Conservation (phyloP, 257 asterid species). For the Eucommia ulmoides region DNA sequence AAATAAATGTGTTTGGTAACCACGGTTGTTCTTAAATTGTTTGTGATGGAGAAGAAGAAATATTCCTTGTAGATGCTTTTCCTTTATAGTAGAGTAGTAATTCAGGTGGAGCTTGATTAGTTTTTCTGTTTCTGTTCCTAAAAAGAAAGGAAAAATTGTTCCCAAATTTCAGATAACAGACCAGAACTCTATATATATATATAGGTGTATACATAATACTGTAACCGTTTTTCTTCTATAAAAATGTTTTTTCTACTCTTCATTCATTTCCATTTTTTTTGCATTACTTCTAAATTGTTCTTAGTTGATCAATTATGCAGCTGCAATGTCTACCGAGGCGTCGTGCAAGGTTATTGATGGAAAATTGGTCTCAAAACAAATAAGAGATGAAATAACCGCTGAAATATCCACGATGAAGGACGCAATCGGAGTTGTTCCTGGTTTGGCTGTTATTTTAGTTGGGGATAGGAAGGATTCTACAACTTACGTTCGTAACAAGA, state of each 20-base stretch:
- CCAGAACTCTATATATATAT: too few species aligned
- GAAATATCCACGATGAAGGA: conserved; percentile 76
- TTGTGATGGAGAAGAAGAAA: background rate
- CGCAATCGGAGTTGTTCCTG: conserved; percentile 67
- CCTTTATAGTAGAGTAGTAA: background rate
- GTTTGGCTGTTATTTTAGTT: conserved; percentile 85
- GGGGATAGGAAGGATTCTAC: conserved; percentile 96
- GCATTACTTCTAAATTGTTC: background rate
- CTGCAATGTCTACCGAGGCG: conserved; percentile 39
- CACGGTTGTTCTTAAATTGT: background rate
- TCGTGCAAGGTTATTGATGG: conserved; percentile 73
- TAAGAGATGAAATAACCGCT: conserved; percentile 65
- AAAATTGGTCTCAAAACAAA: conserved; percentile 50
- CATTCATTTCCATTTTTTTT: too few species aligned
- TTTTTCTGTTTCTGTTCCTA: too few species aligned
- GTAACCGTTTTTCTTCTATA: background rate
- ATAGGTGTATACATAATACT: background rate
- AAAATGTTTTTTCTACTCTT: background rate
- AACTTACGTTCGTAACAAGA: conserved; percentile 85
- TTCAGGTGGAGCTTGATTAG: background rate
- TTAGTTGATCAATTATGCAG: conserved; percentile 22
- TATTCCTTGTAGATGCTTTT: background rate
- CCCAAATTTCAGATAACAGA: too few species aligned
- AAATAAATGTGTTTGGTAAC: background rate
- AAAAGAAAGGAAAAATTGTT: too few species aligned